These are phyloP conservation scores for Apiospora malaysiana DNA, from an alignment of 2,329 filamentous ascomycete species.

Conservation along the genomic window DNA sequence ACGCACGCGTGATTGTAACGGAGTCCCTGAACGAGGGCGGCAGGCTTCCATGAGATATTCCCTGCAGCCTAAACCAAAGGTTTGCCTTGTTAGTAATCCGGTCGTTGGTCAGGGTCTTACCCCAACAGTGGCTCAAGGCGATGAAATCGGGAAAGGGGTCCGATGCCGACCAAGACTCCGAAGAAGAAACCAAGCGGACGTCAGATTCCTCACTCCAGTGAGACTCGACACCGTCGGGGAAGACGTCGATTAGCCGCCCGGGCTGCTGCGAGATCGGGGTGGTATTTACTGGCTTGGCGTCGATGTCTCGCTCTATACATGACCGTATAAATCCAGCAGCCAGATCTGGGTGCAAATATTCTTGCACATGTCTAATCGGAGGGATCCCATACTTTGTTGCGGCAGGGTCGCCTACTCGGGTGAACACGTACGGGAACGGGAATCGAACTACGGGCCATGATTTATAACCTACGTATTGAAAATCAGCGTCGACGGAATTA, in stretches of 20 bases:
- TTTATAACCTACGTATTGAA: no score
- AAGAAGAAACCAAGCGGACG: neutral
- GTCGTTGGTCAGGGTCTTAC: neutral
- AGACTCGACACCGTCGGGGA: neutral
- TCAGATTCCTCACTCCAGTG: neutral
- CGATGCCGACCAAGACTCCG: neutral
- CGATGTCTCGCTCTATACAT: neutral
- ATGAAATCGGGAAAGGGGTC: neutral
- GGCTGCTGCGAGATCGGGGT: neutral
- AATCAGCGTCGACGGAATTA: no score
- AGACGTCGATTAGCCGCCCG: neutral
- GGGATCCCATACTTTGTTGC: neutral
- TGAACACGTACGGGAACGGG: neutral
- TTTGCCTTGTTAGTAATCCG: neutral
- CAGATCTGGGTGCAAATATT: neutral
- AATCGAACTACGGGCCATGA: neutral
- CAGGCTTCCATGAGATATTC: neutral
- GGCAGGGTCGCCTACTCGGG: neutral
- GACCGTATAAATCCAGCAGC: neutral
- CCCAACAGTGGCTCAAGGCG: conserved; percentile 23
- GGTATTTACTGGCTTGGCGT: neutral
- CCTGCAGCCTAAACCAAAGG: neutral
- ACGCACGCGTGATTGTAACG: conserved; percentile 22
- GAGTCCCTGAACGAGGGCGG: conserved; percentile 27
- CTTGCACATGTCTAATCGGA: neutral